A percentile compares a stretch with the other conserved stretches of the same genome.
Conservation (phyloP, 2,329 filamentous ascomycete species). For the Curvularia verruculosa region DNA sequence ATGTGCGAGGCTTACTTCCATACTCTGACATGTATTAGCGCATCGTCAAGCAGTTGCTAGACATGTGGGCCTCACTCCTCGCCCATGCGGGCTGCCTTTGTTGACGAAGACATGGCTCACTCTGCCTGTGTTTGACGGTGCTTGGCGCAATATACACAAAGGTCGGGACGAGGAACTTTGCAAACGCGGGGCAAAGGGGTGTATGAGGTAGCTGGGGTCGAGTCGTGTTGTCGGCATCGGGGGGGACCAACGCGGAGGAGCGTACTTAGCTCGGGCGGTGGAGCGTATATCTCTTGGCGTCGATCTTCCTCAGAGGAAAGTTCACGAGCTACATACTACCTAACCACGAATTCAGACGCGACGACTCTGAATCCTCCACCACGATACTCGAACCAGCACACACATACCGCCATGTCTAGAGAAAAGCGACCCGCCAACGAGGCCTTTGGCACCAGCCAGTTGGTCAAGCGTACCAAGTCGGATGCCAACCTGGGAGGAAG, state of each 20-base stretch:
- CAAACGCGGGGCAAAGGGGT: neutral
- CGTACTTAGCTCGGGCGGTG: conserved; percentile 18
- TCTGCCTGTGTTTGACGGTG: conserved; percentile 4
- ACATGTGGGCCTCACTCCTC: conserved; percentile 68
- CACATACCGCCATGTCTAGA: conserved; percentile 69
- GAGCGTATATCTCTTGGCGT: conserved; percentile 20
- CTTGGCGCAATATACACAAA: neutral
- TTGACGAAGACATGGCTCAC: conserved; percentile 57
- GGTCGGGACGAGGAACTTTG: neutral
- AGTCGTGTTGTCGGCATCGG: conserved; percentile 23
- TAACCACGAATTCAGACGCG: conserved; percentile 10
- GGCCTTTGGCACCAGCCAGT: conserved; percentile 77
- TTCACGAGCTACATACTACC: conserved; percentile 26
- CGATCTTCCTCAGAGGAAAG: conserved; percentile 22
- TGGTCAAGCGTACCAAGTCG: conserved; percentile 88
- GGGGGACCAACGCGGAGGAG: conserved; percentile 19
- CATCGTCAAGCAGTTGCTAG: conserved; percentile 32
- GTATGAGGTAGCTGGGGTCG: conserved; percentile 13
- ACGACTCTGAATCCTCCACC: conserved; percentile 1
- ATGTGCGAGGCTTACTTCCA: conserved; percentile 76
- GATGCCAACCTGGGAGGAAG: conserved; percentile 61
- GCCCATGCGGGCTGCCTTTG: conserved; percentile 71
- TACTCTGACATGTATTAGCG: conserved; percentile 64
- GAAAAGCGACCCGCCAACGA: conserved; percentile 92
- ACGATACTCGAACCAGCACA: conserved; percentile 1